Percentiles rank a stretch among this genome's conserved stretches.
Evolutionary conservation across 495 filamentous ascomycete species (phyloP).

Genomic region (Penicillium coprophilum): DNA sequence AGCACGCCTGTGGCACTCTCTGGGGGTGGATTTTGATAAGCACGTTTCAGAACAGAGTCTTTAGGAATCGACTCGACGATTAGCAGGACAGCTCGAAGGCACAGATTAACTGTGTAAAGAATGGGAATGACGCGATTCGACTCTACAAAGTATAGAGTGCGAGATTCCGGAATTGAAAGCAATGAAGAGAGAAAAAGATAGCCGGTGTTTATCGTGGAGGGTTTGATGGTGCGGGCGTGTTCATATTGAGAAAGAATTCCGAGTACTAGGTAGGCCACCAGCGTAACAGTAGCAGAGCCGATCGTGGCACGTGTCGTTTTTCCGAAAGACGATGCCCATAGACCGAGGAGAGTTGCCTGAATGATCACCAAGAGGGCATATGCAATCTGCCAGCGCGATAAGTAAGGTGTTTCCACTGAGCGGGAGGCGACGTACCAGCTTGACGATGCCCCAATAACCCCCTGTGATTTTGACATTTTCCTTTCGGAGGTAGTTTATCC

Average conservation of each 20-base stretch:
- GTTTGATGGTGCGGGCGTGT: conserved; percentile 35
- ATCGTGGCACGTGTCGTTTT: conserved; percentile 13
- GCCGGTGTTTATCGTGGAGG: conserved; percentile 34
- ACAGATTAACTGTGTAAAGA: conserved; percentile 38
- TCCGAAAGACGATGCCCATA: conserved; percentile 34
- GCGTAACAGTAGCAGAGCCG: conserved; percentile 26
- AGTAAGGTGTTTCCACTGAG: neutral
- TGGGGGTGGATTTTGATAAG: conserved; percentile 36
- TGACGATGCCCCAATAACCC: conserved; percentile 25
- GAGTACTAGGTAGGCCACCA: conserved; percentile 30
- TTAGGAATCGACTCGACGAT: conserved; percentile 34
- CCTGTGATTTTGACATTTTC: conserved; percentile 35
- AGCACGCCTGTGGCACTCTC: conserved; percentile 51
- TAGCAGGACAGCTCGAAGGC: conserved; percentile 37
- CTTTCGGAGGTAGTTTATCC: conserved; percentile 33
- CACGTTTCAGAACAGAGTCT: conserved; percentile 41
- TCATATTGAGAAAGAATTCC: conserved; percentile 33
- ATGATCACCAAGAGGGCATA: conserved; percentile 33
- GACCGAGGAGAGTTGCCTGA: conserved; percentile 37
- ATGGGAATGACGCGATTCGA: conserved; percentile 18
- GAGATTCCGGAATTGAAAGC: conserved; percentile 37
- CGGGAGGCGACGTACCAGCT: conserved; percentile 32
- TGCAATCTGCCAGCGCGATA: conserved; percentile 22
- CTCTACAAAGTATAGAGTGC: conserved; percentile 37
- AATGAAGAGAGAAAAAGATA: conserved; percentile 42